Evolutionary conservation across 2,329 filamentous ascomycete species (phyloP).

Genomic region (Sporothrix brasiliensis): DNA sequence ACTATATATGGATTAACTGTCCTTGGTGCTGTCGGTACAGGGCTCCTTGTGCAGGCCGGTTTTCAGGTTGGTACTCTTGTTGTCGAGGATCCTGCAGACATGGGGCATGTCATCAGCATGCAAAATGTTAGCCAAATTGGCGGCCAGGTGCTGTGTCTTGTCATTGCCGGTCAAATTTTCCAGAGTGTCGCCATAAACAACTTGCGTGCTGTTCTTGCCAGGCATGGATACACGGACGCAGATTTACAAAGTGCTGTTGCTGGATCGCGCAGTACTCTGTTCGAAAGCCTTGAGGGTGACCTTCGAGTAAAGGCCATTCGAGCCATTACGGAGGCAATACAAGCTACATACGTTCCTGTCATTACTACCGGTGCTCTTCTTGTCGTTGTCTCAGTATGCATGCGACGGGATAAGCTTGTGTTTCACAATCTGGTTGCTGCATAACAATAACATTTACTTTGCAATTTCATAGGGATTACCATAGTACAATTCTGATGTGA

Average conservation of each 20-base stretch:
- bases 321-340: conserved; percentile 4
- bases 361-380: not conserved
- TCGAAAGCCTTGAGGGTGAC: conserved; percentile 39
- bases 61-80: conserved; percentile 41
- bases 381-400: conserved; percentile 33
- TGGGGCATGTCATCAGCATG: conserved; percentile 36
- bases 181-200: conserved; percentile 12
- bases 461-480: too few species aligned
- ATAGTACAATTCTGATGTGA: too few species aligned
- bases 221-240: conserved; percentile 36
- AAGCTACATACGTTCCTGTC: not conserved
- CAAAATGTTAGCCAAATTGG: conserved; percentile 42
- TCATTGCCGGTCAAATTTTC: conserved; percentile 40
- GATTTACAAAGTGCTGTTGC: conserved; percentile 43
- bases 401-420: conserved; percentile 38
- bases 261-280: conserved; percentile 42
- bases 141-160: conserved; percentile 38
- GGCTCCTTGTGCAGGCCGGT: conserved; percentile 39
- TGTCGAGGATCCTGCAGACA: conserved; percentile 32
- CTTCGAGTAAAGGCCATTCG: conserved; percentile 34
- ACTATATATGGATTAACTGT: conserved; percentile 38
- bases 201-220: not conserved
- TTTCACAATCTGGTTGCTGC: too few species aligned
- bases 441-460: too few species aligned
- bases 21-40: conserved; percentile 36